Base-by-base conservation (phyloP, 1,284 basidiomycete species). In the Ustilago loliicola region DNA sequence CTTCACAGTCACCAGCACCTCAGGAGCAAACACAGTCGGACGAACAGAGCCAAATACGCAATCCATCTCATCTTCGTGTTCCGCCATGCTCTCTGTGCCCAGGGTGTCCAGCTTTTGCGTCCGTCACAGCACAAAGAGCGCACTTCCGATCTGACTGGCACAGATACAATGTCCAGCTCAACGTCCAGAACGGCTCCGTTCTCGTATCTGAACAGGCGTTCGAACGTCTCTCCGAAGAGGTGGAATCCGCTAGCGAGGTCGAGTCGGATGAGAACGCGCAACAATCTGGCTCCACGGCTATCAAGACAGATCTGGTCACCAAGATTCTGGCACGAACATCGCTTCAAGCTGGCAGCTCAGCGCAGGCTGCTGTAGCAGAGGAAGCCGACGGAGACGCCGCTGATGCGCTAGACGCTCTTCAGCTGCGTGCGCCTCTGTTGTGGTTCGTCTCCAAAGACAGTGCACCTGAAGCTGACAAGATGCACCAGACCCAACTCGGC, bases 81-180 rank as follows among this genome's bases (percentile, higher is more conserved):
- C 80, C 79, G 4, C 68, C 81, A 7, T 85, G 84, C 57, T 73
- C 77, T 0, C 62, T 84, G 2, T 85, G 84, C 40, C 83, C 83
- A 2, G 66, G 58, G 10, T 76, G 91, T 1, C 89, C 90, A 1
- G 83, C 88, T 0, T 98, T 98, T 74, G 81, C 88, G 13, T 91
- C 92, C 61, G 90, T 96, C 2, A 91, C 93, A 32, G 92, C 93
- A 61, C 95, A 98, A 84, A 90, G 96, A 53, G 87, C 88, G 1
- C 96, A 99, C 87, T 98, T 94, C 86, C 92, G 92, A 81, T 94
- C 94, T 30, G 96, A 98, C 87, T 98, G 96, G 96, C 96, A 99
- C 89, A 90, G 95, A 61, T 98, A 97, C 88, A 99, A 99, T 85
- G 93, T 96, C 72, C 97, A 96, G 87, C 69, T 83, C 32, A 72